Evolutionary conservation across 805 yeast species (phyloP), one percentile per base, ranked within the genome.

Genomic region (Yarrowia sp.): DNA sequence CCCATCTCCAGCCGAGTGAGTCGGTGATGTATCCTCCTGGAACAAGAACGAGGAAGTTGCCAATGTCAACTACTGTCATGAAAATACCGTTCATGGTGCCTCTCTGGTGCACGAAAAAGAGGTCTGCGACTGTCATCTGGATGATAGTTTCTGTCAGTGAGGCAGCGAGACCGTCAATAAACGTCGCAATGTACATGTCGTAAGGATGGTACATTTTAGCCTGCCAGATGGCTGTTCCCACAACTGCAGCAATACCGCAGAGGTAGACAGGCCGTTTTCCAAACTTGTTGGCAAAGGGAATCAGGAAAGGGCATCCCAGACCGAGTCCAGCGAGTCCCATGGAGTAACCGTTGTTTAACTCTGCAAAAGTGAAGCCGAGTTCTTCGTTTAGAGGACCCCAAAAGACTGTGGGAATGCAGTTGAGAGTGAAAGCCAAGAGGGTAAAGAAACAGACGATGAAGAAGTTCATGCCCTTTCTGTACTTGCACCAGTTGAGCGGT

Each of bases 1-100:
- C 67, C 70, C 69, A 66, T n/a, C 70, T n/a, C 70, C 70, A 68
- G 4, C 70, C 70, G 25, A 66, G 58, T 6, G 62, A 56, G 44
- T 65, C 66, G 1, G 69, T 64, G 39, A 68, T 66, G 31, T 63
- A 62, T 13, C 70, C 70, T 32, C 68, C 70, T n/a, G 68, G 65
- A 9, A 68, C 64, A 12, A 63, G 63, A 14, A 66, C 66, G 58
- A 68, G 60, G 31, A 64, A 66, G 31, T 68, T 65, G 9, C 70
- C 70, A 12, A 68, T 33, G 13, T 68, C 68, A 14, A 66, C 66
- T 8, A 68, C 66, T n/a, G 68, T 63, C 51, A 68, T 49, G 51
- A 64, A 68, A 19, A 68, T 64, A 10, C 68, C 66, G 29, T 66
- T 63, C 69, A 66, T 66, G 35, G 68, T 58, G 3, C 70, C 70